These are phyloP conservation scores for Populus ilicifolia DNA, from an alignment of 345 rosid genomes.

Conservation along the genomic window DNA sequence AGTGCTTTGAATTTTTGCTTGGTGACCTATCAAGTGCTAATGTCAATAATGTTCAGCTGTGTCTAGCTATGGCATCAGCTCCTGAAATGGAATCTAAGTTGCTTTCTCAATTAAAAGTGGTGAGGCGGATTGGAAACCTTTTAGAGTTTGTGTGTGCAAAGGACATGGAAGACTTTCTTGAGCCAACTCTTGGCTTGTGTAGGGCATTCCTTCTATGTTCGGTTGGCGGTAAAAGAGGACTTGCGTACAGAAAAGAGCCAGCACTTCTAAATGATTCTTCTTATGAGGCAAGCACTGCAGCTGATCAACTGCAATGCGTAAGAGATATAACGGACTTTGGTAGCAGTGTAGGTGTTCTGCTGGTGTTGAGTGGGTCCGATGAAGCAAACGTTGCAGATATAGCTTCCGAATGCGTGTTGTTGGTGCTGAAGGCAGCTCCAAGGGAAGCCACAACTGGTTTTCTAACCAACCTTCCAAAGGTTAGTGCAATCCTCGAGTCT, in stretches of 20 bases:
- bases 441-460: constrained; percentile 88
- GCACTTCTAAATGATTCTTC: constrained; percentile 54
- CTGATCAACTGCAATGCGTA: constrained; percentile 54
- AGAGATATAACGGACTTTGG: constrained; percentile 81
- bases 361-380: constrained; percentile 47
- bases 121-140: constrained; percentile 78
- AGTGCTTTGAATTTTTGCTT: constrained; percentile 86
- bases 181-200: constrained; percentile 79
- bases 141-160: constrained; percentile 79
- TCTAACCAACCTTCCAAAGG: constrained; percentile 75
- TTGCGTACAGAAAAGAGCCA: constrained; percentile 48
- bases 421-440: constrained; percentile 76
- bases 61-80: constrained; percentile 86
- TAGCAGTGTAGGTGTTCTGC: constrained; percentile 60
- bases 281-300: constrained; percentile 31
- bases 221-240: constrained; percentile 48
- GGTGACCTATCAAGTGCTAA: constrained; percentile 84
- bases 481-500: constrained; percentile 55
- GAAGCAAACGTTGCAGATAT: constrained; percentile 54
- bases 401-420: constrained; percentile 79
- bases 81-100: constrained; percentile 91
- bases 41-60: constrained; percentile 84
- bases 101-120: constrained; percentile 79
- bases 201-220: constrained; percentile 73
- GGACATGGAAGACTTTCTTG: constrained; percentile 96